A percentile compares a stretch with the other conserved stretches of the same genome.
phyloP scores from a whole-genome alignment of 140 eudicot genomes.

The Anethum foeniculum region DNA sequence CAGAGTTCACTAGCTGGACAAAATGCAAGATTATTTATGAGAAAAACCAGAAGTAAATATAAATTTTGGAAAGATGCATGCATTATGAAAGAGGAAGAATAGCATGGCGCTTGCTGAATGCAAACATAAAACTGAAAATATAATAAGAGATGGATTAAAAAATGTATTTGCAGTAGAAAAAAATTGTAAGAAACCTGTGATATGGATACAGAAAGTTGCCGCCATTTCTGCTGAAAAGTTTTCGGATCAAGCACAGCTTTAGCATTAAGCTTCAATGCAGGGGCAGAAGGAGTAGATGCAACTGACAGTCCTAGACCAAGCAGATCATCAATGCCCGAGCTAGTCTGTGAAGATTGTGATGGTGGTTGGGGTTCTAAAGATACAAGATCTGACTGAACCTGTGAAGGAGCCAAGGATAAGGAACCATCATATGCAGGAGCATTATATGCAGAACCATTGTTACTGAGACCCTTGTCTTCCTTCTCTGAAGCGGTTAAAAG shows the following conservation, averaged over 20 bases:
- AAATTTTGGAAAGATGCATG: background rate
- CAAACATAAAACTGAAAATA: background rate
- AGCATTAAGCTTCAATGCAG: slow-evolving; percentile 53
- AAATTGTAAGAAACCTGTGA: slow-evolving; percentile 53
- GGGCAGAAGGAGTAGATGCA: slow-evolving; percentile 27
- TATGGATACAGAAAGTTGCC: slow-evolving; percentile 69
- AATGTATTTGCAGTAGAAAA: background rate
- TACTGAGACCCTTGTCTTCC: slow-evolving; percentile 46
- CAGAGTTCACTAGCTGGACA: background rate
- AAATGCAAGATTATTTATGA: background rate
- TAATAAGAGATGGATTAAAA: background rate
- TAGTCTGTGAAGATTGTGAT: slow-evolving; percentile 24
- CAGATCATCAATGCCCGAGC: slow-evolving; percentile 71
- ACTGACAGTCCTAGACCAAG: slow-evolving; percentile 63
- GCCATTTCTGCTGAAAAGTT: slow-evolving; percentile 96
- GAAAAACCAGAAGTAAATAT: background rate
- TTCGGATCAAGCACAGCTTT: slow-evolving; percentile 72
- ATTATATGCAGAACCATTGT: slow-evolving; percentile 49
- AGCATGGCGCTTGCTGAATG: background rate
- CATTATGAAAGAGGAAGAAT: background rate
- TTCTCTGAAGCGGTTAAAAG: slow-evolving; percentile 65
- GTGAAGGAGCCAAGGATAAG: slow-evolving; percentile 26
- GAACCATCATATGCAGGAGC: slow-evolving; percentile 58
- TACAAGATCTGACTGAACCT: slow-evolving; percentile 39
- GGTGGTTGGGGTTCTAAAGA: slow-evolving; percentile 39